Base-by-base conservation (phyloP, 495 filamentous ascomycete species). In the Tuber brumale region DNA sequence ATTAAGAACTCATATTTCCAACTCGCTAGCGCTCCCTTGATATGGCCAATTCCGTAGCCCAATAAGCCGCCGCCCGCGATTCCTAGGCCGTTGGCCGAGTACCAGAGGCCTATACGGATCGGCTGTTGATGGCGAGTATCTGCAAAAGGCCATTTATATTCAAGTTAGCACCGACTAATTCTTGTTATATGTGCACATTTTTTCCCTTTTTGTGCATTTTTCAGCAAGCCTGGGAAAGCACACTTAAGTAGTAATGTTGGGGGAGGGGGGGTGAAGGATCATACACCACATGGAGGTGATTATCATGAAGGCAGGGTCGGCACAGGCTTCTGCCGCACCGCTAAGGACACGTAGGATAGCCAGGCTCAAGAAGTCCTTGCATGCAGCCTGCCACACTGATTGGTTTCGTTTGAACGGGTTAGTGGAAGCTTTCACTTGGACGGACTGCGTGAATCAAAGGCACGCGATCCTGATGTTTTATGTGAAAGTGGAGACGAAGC, bases 41-140 rank as follows among this genome's bases (percentile, higher is more conserved):
- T 87, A 69, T 88, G 85, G 2, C 88, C 88, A 69, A 89, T 89
- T 0, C 86, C 89, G 77, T 90, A 91, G 0, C 89, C 88, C 0
- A 91, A 80, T 3, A 91, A 82, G 0, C 89, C 89, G 44, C 89
- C 88, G 1, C 88, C 84, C 12, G 88, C 88, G 74, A 90, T 89
- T 6, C 88, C 89, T 19, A 89, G 75, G 0, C 89, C 89, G 73
- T 89, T 89, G 21, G 87, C 87, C 5, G 88, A 88, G 78, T 90
- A 90, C 88, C 88, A 90, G 3, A 88, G 75, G 8, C 88, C 89
- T 69, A 90, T 88, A 23, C 89, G 86, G 7, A 90, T 82, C 1
- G 89, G 88, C 72, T 90, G 89, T 70, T 91, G 86, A 23, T 85
- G 84, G 31, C 88, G 82, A 2, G 88, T 89, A 75, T 89, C 87